A percentile compares a stretch with the other conserved stretches of the same genome.
Conservation (phyloP, 768 basidiomycete genomes). For the Boletus pseudopeckii region DNA sequence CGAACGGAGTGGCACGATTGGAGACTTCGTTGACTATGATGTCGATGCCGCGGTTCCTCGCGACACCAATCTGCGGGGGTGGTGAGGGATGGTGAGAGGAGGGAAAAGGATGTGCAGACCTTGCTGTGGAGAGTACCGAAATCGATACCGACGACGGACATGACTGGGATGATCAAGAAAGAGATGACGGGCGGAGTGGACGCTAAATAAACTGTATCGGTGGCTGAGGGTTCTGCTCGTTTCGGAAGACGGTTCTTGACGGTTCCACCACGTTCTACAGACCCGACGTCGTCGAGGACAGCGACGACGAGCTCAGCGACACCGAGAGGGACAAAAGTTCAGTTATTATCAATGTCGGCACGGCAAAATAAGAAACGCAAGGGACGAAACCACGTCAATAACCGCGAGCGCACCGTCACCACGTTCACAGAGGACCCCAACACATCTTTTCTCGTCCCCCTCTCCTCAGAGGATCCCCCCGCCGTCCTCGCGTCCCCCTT, state of each 20-base stretch:
- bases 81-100: background rate
- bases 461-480: conserved; percentile 49
- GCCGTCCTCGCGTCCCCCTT: conserved; percentile 37
- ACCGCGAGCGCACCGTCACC: conserved; percentile 66
- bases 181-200: background rate
- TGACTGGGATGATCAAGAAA: conserved; percentile 23
- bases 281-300: background rate
- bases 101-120: conserved; percentile 37
- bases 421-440: conserved; percentile 61
- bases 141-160: conserved; percentile 96
- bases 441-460: conserved; percentile 49
- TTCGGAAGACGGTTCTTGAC: conserved; percentile 24
- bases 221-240: conserved; percentile 23
- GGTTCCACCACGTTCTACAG: conserved; percentile 27
- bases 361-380: conserved; percentile 64
- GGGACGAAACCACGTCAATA: conserved; percentile 48
- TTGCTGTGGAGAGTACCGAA: conserved; percentile 89
- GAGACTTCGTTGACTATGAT: conserved; percentile 98
- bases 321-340: background rate
- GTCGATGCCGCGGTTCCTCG: conserved; percentile 94
- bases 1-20: conserved; percentile 93
- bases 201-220: background rate
- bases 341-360: conserved; percentile 43
- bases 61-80: conserved; percentile 77
- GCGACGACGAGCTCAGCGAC: background rate